Evolutionary conservation across 345 rosid genomes (phyloP), one percentile per base, ranked within the genome.

Genomic region (Salix exigua): DNA sequence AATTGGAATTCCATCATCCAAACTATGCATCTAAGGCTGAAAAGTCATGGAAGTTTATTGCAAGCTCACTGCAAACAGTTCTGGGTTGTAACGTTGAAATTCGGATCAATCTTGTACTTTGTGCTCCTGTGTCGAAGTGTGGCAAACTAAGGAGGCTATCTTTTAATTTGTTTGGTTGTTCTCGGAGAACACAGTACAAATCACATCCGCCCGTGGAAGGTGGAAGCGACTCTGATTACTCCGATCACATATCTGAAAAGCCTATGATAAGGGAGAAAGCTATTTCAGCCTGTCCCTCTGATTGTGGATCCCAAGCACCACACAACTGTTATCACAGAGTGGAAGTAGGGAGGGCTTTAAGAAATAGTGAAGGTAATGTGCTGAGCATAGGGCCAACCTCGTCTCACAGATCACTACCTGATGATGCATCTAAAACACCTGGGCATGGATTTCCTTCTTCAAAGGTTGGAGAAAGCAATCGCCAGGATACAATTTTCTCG

Each of bases 1-100:
- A 90, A 72, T 69, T 96, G 72, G 94, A 92, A 71, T 93, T 93
- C 80, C 66, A 82, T 79, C 87, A 85, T 78, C 83, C 89, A 74
- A 81, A 77, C 61, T 82, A 87, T 75, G 93, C 87, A 62, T 73
- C 89, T 11, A 91, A 85, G 82, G 98, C 99, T 17, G 99, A 96
- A 79, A 93, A 88, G 82, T 91, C 98, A 53, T 96, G 99, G 99
- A 96, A 96, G 84, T 60, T 73, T 62, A 96, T 96, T 62, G 99
- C 99, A 76, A 91, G 89, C 77, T 86, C 88, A 18, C 90, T 96
- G 79, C 99, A 92, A 80, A 83, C 88, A 28, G 76, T 89, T 74
- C 77, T 96, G 76, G 98, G 98, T 33, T 82, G 91, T 75, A 96
- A 93, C n/a, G 91, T 96, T 51, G 99, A 96, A 85, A 90, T 96